These are phyloP conservation scores for Henningerozyma blattae DNA, from an alignment of 805 yeast genomes.

Conservation along the genomic window DNA sequence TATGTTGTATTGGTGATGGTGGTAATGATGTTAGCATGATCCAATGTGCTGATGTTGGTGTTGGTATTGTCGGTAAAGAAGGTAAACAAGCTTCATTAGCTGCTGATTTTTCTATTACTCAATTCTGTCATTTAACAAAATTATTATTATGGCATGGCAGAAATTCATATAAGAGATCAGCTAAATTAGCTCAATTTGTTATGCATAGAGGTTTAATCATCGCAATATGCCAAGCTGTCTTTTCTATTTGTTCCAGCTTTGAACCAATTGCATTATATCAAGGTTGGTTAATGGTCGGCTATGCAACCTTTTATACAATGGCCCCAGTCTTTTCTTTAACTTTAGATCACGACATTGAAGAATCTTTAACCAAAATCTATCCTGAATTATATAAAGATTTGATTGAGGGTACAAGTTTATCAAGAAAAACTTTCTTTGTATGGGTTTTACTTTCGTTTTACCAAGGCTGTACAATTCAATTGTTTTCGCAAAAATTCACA, in stretches of 20 bases:
- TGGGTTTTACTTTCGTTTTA: constrained; percentile 87
- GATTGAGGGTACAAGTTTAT: constrained; percentile 75
- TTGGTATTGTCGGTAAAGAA: constrained; percentile 97
- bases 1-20: constrained; percentile 98
- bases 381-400: constrained; percentile 93
- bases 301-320: constrained; percentile 95
- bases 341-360: constrained; percentile 82
- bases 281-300: constrained; percentile 98
- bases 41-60: constrained; percentile 97
- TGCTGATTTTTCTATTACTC: constrained; percentile 90
- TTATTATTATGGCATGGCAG: constrained; percentile 95
- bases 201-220: constrained; percentile 93
- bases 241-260: constrained; percentile 71
- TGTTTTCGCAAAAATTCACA: constrained; percentile 65
- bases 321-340: constrained; percentile 94
- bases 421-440: constrained; percentile 76
- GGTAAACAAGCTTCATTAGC: constrained; percentile 96
- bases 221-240: constrained; percentile 91
- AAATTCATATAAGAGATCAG: constrained; percentile 90
- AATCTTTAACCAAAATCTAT: constrained; percentile 73
- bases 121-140: constrained; percentile 80
- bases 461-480: constrained; percentile 82
- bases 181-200: constrained; percentile 89
- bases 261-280: constrained; percentile 92
- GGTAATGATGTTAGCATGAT: constrained; percentile 99